phyloP scores from a whole-genome alignment of 345 rosid species.

The Gossypium mustelinum region DNA sequence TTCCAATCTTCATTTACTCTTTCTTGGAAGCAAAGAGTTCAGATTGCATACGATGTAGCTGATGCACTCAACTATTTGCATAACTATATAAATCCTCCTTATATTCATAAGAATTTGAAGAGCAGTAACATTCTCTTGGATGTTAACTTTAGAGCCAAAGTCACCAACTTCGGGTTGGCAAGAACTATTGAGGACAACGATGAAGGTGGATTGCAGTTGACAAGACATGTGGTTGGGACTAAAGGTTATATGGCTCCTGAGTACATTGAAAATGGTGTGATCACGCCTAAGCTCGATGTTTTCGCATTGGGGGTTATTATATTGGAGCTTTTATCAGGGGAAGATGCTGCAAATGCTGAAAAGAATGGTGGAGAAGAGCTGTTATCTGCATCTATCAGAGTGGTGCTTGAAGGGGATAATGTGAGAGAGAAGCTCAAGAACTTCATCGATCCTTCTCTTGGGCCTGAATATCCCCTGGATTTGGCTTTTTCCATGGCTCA shows the following conservation, averaged over 20 bases:
- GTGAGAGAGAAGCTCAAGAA: constrained; percentile 57
- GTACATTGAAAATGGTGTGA: constrained; percentile 80
- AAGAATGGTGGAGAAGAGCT: constrained; percentile 39
- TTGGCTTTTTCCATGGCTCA: constrained; percentile 53
- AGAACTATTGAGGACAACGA: constrained; percentile 45
- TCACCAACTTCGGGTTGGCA: constrained; percentile 74
- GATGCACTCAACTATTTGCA: constrained; percentile 82
- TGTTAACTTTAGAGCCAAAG: constrained; percentile 63
- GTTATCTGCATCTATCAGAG: constrained; percentile 39
- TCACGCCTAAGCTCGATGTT: constrained; percentile 77
- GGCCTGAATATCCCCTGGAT: constrained; percentile 67
- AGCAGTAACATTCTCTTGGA: constrained; percentile 74
- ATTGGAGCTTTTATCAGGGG: constrained; percentile 78
- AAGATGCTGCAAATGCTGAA: constrained; percentile 46
- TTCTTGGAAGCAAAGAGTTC: constrained; percentile 83
- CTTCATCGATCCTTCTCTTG: constrained; percentile 60
- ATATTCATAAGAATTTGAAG: constrained; percentile 82
- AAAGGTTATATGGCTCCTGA: constrained; percentile 93
- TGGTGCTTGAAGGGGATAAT: constrained; percentile 67
- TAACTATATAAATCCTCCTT: constrained; percentile 68
- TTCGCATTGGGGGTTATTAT: constrained; percentile 79
- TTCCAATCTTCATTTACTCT: constrained; percentile 26
- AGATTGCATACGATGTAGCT: constrained; percentile 60
- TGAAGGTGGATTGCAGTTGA: constrained; percentile 52
- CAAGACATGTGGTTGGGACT: constrained; percentile 77